phyloP scores from a whole-genome alignment of 2,329 filamentous ascomycete species.

The Colletotrichum echinochloae region DNA sequence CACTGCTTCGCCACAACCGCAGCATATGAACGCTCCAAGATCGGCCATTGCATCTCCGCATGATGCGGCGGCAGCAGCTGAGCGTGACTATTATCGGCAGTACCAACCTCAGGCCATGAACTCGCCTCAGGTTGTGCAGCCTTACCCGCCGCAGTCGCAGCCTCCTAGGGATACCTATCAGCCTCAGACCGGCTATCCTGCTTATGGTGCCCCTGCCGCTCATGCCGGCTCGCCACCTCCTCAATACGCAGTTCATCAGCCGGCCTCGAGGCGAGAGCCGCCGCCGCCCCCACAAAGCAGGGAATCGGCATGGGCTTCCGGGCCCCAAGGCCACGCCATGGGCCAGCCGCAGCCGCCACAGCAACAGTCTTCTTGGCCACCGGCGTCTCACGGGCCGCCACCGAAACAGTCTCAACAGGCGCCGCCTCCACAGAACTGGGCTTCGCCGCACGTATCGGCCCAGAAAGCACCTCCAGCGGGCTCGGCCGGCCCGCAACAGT shows the following conservation, averaged over 20 bases:
- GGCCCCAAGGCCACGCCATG: constrained; percentile 44
- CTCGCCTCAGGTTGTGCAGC: constrained; percentile 61
- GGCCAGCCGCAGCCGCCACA: constrained; percentile 46
- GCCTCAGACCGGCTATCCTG: constrained; percentile 56
- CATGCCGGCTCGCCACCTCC: constrained; percentile 64
- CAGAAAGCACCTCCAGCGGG: constrained; percentile 52
- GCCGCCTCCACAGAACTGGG: constrained; percentile 50
- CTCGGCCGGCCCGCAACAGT: constrained; percentile 49
- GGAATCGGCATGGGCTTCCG: constrained; percentile 52
- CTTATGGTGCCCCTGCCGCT: constrained; percentile 55
- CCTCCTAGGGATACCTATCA: constrained; percentile 56
- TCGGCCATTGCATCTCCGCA: constrained; percentile 56
- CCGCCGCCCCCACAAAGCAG: constrained; percentile 50
- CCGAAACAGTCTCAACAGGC: constrained; percentile 46
- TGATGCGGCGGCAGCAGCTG: constrained; percentile 53
- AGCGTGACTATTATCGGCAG: constrained; percentile 63
- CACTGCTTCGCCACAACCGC: constrained; percentile 63
- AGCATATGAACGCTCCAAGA: constrained; percentile 60
- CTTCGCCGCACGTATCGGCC: constrained; percentile 52
- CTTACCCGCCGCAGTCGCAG: constrained; percentile 58
- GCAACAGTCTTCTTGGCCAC: constrained; percentile 51
- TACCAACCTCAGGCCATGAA: constrained; percentile 54
- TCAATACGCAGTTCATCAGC: constrained; percentile 65
- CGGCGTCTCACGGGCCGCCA: constrained; percentile 48
- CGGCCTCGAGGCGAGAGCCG: constrained; percentile 58